Conservation (phyloP, 257 asterid species). For the Nicotiana noctiflora region DNA sequence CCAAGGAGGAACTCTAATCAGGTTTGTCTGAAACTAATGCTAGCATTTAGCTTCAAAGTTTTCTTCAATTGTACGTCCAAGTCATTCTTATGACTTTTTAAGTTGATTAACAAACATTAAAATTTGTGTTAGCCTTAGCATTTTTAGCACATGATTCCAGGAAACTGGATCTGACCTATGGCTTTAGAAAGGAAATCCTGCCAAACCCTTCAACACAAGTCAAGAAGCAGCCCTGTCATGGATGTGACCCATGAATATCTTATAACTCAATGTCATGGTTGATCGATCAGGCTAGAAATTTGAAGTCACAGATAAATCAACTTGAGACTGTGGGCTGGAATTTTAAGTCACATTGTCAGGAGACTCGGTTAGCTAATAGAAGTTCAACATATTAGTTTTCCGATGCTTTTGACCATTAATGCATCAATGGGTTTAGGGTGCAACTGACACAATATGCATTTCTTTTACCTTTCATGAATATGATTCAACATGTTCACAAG, state of each 20-base stretch:
- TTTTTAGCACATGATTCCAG: not conserved
- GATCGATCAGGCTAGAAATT: not conserved
- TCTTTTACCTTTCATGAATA: not conserved
- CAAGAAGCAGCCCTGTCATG: not conserved
- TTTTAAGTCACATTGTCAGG: not conserved
- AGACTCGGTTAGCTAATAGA: not conserved
- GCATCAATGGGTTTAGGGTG: not conserved
- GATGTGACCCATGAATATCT: not conserved
- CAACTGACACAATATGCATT: not conserved
- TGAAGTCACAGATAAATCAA: not conserved
- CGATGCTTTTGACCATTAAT: not conserved
- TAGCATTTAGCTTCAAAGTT: not conserved
- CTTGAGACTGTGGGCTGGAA: not conserved
- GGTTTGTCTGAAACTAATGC: not conserved
- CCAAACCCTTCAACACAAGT: not conserved
- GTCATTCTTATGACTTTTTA: not conserved
- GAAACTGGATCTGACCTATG: not conserved
- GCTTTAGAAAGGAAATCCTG: not conserved
- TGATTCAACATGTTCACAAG: too few relatives aligned
- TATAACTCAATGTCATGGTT: not conserved
- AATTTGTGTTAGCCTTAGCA: not conserved
- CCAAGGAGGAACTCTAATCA: not conserved
- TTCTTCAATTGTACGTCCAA: not conserved
- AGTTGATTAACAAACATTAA: not conserved
- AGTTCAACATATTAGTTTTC: not conserved